Evolutionary conservation across 2,329 filamentous ascomycete species (phyloP), one percentile per base, ranked within the genome.

Genomic region (Claviceps arundinis): DNA sequence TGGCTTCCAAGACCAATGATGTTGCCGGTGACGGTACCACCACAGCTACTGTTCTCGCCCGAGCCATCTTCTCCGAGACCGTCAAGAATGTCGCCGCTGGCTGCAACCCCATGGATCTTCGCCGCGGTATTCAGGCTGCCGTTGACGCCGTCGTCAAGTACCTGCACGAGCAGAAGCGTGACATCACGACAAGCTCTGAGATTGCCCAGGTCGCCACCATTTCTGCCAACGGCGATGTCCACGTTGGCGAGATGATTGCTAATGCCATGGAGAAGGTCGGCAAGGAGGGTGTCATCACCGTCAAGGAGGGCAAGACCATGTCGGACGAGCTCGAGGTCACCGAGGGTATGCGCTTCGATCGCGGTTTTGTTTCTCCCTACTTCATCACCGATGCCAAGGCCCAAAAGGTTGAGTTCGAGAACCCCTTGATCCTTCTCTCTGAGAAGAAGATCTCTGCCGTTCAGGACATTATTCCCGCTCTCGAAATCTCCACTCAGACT

Each of bases 401-500:
- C 55, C 89, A 95, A 72, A 98, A 98, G 84, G 90, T 97, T 54
- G 93, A 98, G 76, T 98, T 98, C 61, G 93, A 98, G 84, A 97
- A 98, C 82, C 93, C 93, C 59, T 75, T 98, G 68, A 93, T 98
- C 70, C 87, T 98, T 49, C 87, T 98, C 52, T 97, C 93, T 8
- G 93, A 98, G 83, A 97, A 96, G 87, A 98, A 98, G 85, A 98
- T 98, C 73, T 98, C 93, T 50, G 89, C 90, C 55, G 93, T 97
- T 55, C 91, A 97, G 77, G 93, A 98, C 73, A 97, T 98, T 67
- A 91, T 98, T 66, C 93, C 93, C 59, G 89, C 93, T 59, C 89
- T 98, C 53, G 93, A 98, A 78, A 89, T 89, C 61, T 97, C 93
- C 54, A 95, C 93, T 63, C 89, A 95, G 73, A 81, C 88, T 69